Percentiles rank a stretch among this genome's conserved stretches.
These are phyloP conservation scores for Carex sylvatica DNA, from an alignment of 202 grass and related monocot genomes.

Conservation along the genomic window DNA sequence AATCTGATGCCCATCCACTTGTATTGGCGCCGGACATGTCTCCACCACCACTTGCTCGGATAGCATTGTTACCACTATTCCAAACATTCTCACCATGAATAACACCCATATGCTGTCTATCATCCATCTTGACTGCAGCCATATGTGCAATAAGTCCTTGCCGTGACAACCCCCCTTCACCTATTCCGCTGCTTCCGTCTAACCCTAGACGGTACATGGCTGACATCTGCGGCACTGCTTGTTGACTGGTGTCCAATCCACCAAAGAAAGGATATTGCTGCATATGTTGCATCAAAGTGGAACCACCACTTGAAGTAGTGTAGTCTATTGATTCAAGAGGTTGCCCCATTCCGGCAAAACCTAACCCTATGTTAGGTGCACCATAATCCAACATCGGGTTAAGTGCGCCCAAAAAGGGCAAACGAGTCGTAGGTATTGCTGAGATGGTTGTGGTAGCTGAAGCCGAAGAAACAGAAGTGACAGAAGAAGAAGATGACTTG, in stretches of 20 bases:
- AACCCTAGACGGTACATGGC: conserved; percentile 54
- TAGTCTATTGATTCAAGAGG: conserved; percentile 57
- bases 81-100: conserved; percentile 47
- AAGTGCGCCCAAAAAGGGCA: conserved; percentile 66
- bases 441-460: conserved; percentile 1
- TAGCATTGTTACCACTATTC: conserved; percentile 26
- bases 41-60: conserved; percentile 26
- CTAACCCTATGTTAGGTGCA: conserved; percentile 61
- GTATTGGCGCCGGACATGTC: background rate
- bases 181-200: conserved; percentile 35
- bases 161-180: conserved; percentile 29
- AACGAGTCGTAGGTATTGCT: conserved; percentile 37
- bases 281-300: conserved; percentile 28
- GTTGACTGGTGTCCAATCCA: conserved; percentile 41
- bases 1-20: conserved; percentile 54
- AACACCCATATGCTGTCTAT: conserved; percentile 51
- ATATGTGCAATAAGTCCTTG: conserved; percentile 34
- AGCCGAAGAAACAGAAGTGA: conserved; percentile 26
- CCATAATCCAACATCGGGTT: conserved; percentile 33
- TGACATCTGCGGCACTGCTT: conserved; percentile 18
- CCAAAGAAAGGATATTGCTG: conserved; percentile 66
- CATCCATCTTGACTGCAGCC: conserved; percentile 49
- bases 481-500: conserved; percentile 42
- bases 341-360: conserved; percentile 49
- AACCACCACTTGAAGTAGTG: conserved; percentile 40